Conservation (phyloP, 2,329 filamentous ascomycete species). For the Aspergillus neoniger region DNA sequence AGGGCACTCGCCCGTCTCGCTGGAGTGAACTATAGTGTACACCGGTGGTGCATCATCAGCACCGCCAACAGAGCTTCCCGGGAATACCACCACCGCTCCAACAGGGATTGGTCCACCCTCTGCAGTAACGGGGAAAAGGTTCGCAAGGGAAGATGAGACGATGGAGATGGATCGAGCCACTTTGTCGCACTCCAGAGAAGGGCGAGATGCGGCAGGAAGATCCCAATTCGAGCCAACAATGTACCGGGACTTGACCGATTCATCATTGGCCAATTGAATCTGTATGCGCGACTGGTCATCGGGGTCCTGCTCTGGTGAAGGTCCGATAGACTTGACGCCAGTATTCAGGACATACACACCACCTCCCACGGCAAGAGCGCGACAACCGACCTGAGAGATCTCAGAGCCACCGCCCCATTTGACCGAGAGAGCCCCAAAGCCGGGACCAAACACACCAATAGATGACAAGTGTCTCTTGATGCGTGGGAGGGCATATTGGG, state of each 20-base stretch:
- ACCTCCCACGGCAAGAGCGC: conserved; percentile 86
- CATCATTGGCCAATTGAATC: conserved; percentile 40
- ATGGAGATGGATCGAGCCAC: conserved; percentile 68
- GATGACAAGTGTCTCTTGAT: conserved; percentile 81
- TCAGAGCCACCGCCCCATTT: conserved; percentile 93
- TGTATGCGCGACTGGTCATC: conserved; percentile 27
- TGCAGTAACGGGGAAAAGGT: conserved; percentile 68
- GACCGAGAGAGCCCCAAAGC: conserved; percentile 84
- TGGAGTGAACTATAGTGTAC: conserved; percentile 73
- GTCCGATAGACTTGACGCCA: conserved; percentile 53
- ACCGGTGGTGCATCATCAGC: conserved; percentile 50
- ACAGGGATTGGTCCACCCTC: conserved; percentile 78
- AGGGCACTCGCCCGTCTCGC: conserved; percentile 91
- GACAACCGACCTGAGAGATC: conserved; percentile 86
- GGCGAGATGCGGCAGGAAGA: conserved; percentile 28
- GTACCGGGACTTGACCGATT: conserved; percentile 38
- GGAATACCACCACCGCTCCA: conserved; percentile 55
- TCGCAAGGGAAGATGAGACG: conserved; percentile 64
- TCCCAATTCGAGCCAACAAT: conserved; percentile 43
- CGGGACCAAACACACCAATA: conserved; percentile 82
- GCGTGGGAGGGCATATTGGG: conserved; percentile 69
- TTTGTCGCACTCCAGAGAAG: conserved; percentile 33
- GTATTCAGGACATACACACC: conserved; percentile 84
- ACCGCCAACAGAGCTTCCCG: conserved; percentile 32
- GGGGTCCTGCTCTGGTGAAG: conserved; percentile 13